Evolutionary conservation across 2,329 filamentous ascomycete genomes (phyloP).

Genomic region (Neonectria punicea): DNA sequence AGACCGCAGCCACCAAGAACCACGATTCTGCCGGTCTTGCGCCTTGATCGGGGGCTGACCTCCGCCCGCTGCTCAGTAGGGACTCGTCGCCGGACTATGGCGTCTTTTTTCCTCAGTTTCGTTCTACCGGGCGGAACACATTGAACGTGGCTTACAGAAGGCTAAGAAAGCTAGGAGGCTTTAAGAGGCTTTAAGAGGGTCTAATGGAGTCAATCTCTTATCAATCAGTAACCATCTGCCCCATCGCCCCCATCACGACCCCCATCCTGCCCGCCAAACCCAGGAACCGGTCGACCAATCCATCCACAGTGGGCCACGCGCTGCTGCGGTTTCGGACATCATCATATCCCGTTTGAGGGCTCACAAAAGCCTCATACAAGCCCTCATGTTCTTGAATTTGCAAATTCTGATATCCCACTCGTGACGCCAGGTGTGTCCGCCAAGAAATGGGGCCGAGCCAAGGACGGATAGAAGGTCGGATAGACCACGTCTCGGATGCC

Average conservation of each 20-base stretch:
- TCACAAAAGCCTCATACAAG: constrained; percentile 7
- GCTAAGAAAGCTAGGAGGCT: not conserved
- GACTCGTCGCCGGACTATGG: constrained; percentile 9
- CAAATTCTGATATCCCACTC: not conserved
- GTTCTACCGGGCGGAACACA: not conserved
- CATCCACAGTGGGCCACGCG: constrained; percentile 15
- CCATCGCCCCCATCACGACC: constrained; percentile 33
- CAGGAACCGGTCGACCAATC: not conserved
- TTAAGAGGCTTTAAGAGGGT: not conserved
- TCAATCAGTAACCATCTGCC: constrained; percentile 38
- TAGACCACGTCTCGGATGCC: not conserved
- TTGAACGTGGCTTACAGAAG: not conserved
- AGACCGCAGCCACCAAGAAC: not conserved
- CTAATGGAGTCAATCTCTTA: constrained; percentile 30
- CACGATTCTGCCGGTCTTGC: not conserved
- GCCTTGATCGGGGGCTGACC: constrained; percentile 10
- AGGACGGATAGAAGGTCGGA: not conserved
- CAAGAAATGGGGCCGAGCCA: not conserved
- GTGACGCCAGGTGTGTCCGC: constrained; percentile 4
- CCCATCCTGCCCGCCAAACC: constrained; percentile 15
- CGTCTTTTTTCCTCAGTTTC: not conserved
- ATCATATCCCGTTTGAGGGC: not conserved
- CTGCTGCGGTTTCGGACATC: constrained; percentile 20
- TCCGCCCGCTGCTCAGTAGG: constrained; percentile 2
- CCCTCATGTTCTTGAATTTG: not conserved